Percentiles rank a stretch among this genome's conserved stretches.
These are phyloP conservation scores for Zygotorulaspora chibaensis DNA, from an alignment of 805 yeast genomes.

Conservation along the genomic window DNA sequence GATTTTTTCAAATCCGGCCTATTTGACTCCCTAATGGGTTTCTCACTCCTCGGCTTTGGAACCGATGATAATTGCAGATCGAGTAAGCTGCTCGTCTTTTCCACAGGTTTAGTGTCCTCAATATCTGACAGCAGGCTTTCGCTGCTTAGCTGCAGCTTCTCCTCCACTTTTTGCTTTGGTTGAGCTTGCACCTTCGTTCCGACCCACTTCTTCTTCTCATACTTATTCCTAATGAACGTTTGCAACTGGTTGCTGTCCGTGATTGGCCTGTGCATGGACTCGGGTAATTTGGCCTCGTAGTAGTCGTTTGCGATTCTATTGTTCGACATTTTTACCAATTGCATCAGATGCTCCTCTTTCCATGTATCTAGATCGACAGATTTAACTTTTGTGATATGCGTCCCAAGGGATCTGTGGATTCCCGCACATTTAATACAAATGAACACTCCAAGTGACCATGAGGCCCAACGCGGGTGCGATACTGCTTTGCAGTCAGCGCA, in stretches of 20 bases:
- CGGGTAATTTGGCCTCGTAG: slow-evolving; percentile 72
- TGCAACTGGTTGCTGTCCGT: slow-evolving; percentile 85
- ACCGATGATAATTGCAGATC: slow-evolving; percentile 12
- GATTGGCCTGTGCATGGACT: slow-evolving; percentile 40
- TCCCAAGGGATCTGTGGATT: slow-evolving; percentile 90
- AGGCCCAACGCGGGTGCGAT: slow-evolving; percentile 95
- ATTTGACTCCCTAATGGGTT: slow-evolving; percentile 7
- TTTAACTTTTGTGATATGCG: slow-evolving; percentile 89
- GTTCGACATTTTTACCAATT: slow-evolving; percentile 86
- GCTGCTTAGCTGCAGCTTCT: slow-evolving; percentile 13
- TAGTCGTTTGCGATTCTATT: slow-evolving; percentile 59
- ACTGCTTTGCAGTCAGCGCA: slow-evolving; percentile 93
- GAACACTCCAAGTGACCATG: slow-evolving; percentile 92
- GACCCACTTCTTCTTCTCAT: slow-evolving; percentile 87
- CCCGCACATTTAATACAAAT: slow-evolving; percentile 95
- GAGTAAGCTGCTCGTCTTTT: slow-evolving; percentile 8
- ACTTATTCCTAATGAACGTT: slow-evolving; percentile 87
- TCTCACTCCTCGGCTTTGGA: slow-evolving; percentile 10
- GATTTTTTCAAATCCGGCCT: slow-evolving; percentile 91
- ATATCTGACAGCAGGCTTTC: slow-evolving; percentile 4
- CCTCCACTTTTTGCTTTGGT: background rate
- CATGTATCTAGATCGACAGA: slow-evolving; percentile 93
- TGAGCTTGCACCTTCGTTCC: slow-evolving; percentile 19
- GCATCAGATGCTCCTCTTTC: slow-evolving; percentile 87
- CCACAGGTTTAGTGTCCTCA: slow-evolving; percentile 3